Evolutionary conservation across 2,329 filamentous ascomycete species (phyloP), one percentile per base, ranked within the genome.

Genomic region (Botrytis byssoidea): DNA sequence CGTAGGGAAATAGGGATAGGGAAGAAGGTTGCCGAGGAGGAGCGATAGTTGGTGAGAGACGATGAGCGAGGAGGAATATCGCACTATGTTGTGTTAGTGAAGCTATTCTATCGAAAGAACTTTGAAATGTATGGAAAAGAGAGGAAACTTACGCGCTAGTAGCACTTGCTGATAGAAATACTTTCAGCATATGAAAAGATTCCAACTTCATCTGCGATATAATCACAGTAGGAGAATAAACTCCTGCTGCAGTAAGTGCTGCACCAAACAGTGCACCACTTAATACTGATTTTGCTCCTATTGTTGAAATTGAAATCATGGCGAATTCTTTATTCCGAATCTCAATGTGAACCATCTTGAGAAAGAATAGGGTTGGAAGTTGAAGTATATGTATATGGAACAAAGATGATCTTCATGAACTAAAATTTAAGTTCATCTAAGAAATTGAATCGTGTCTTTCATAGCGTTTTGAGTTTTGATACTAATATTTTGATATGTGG

Each of bases 181-280:
- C 85, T 81, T 91, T 86, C 44, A 90, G 79, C 90, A 92, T 92
- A 79, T 90, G 89, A 81, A 87, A 91, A 79, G 90, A 86, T 66
- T 85, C 82, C 64, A 91, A 83, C 37, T 83, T 85, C 82, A 92
- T 86, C 82, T 92, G 91, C 14, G 84, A 82, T 73, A 88, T 81
- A 77, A 93, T 90, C 65, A 90, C 84, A 0, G 85, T 83, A 0
- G 90, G 90, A 55, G 86, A 83, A 78, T 88, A 87, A 73, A 92
- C 88, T 44, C 89, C 90, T 1, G 90, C 85, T 5, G 85, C 86
- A 46, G 88, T 84, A 61, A 92, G 84, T 72, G 89, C 88, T 18
- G 87, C 87, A 65, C 91, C 91, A 77, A 92, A 92, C 64, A 86
- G 84, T 59, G 85, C 85, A 37, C 90, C 90, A 57, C 71, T 72